Percentiles rank a stretch among this genome's conserved stretches.
These are phyloP conservation scores for Macroventuria anomochaeta DNA, from an alignment of 2,329 filamentous ascomycete species.

Conservation along the genomic window DNA sequence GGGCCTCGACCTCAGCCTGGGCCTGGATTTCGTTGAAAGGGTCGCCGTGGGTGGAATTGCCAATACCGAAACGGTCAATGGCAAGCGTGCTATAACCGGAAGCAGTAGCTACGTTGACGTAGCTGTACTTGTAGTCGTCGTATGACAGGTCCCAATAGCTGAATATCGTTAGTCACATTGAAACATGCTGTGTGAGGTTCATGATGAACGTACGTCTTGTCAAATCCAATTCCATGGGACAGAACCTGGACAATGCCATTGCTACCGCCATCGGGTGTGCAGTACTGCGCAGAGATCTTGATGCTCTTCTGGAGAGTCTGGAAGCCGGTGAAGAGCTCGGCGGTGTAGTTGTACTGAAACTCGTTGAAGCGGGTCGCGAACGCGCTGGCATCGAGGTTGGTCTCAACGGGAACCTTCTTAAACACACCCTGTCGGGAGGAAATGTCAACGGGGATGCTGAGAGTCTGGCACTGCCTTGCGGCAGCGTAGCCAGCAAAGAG, in stretches of 20 bases:
- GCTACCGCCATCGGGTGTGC: conserved; percentile 56
- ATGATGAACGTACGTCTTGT: conserved; percentile 51
- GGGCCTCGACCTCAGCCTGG: conserved; percentile 63
- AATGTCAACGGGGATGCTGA: conserved; percentile 64
- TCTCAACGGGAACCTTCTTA: conserved; percentile 53
- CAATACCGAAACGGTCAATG: conserved; percentile 69
- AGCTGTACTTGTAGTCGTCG: conserved; percentile 68
- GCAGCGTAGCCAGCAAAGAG: conserved; percentile 28
- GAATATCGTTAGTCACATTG: neutral
- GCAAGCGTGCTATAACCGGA: conserved; percentile 66
- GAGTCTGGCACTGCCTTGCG: conserved; percentile 53
- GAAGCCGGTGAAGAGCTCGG: conserved; percentile 56
- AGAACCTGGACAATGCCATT: conserved; percentile 55
- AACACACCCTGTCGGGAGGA: conserved; percentile 63
- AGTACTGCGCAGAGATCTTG: conserved; percentile 67
- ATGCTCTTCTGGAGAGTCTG: conserved; percentile 61
- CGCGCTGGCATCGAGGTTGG: conserved; percentile 64
- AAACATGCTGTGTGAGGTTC: too few relatives aligned
- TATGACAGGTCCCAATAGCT: conserved; percentile 68
- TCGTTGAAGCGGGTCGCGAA: conserved; percentile 51
- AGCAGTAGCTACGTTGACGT: conserved; percentile 62
- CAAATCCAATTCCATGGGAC: conserved; percentile 63
- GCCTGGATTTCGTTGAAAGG: conserved; percentile 67
- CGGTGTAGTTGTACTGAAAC: conserved; percentile 54
- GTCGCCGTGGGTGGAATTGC: conserved; percentile 64